Percentiles rank a stretch among this genome's conserved stretches.
These are phyloP conservation scores for Arachnopeziza araneosa DNA, from an alignment of 2,329 filamentous ascomycete species.

Conservation along the genomic window DNA sequence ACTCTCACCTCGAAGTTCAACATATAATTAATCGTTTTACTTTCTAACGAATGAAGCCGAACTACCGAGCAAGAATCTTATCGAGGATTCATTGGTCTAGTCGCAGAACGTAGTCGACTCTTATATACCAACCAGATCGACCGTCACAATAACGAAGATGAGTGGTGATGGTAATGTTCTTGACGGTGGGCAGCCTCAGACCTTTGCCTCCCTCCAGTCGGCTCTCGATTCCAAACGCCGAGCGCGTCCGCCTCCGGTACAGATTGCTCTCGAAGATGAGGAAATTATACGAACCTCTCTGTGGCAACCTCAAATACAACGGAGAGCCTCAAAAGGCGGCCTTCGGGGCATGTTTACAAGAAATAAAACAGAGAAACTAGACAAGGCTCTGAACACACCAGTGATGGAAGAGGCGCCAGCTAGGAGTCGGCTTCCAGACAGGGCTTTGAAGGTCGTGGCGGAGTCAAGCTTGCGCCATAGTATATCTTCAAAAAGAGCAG, in stretches of 20 bases:
- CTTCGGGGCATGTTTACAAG: constrained; percentile 28
- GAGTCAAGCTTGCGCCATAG: constrained; percentile 14
- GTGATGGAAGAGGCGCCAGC: constrained; percentile 13
- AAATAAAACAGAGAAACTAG: constrained; percentile 17
- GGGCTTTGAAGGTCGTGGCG: constrained; percentile 7
- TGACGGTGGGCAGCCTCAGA: background rate
- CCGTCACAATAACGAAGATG: background rate
- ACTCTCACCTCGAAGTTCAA: background rate
- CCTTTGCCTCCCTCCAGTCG: constrained; percentile 10
- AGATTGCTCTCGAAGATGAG: constrained; percentile 12
- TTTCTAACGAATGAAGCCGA: background rate
- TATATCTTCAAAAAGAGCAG: constrained; percentile 9
- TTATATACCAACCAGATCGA: background rate
- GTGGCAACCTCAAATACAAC: constrained; percentile 18
- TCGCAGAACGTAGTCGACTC: background rate
- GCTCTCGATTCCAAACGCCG: constrained; percentile 7
- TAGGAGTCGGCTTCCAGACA: constrained; percentile 7
- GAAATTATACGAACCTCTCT: constrained; percentile 15
- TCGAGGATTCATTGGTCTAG: background rate
- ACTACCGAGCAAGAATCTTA: background rate
- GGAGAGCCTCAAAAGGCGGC: constrained; percentile 24
- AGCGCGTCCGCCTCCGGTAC: constrained; percentile 21
- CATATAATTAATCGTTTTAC: background rate
- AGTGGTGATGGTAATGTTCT: background rate
- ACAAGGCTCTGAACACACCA: constrained; percentile 14